Conservation (phyloP, 192 early-diverging fungal species). For the Coemansia nantahalensis region DNA sequence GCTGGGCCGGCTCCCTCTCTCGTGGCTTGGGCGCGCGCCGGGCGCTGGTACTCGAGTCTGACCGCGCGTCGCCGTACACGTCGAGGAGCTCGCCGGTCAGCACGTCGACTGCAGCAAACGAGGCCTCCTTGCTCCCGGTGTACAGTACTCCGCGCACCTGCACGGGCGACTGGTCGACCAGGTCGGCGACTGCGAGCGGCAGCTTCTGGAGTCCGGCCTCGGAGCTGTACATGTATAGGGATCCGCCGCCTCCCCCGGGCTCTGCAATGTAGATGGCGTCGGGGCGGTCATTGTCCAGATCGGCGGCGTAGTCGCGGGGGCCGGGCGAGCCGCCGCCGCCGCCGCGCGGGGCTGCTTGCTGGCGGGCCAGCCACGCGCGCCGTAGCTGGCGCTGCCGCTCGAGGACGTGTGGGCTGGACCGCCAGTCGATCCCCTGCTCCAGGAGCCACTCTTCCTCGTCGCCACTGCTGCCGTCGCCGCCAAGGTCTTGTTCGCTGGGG, state of each 20-base stretch:
- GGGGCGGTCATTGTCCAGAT: constrained; percentile 10
- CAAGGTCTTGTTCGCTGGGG: background rate
- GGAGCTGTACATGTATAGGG: constrained; percentile 41
- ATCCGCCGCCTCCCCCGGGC: constrained; percentile 46
- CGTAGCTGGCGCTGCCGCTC: constrained; percentile 35
- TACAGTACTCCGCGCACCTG: constrained; percentile 59
- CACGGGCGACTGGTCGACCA: constrained; percentile 62
- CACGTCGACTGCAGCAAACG: constrained; percentile 70
- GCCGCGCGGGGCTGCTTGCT: background rate
- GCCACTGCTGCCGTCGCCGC: constrained; percentile 1
- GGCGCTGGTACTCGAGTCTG: background rate
- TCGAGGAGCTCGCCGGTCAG: constrained; percentile 60
- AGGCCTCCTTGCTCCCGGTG: constrained; percentile 64
- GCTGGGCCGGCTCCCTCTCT: background rate
- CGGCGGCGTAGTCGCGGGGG: background rate
- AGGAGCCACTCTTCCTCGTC: constrained; percentile 50
- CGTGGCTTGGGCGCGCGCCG: background rate
- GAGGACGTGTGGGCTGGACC: constrained; percentile 39
- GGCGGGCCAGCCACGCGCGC: constrained; percentile 28
- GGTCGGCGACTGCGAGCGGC: constrained; percentile 64
- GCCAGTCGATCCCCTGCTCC: constrained; percentile 52
- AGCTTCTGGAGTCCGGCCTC: constrained; percentile 57
- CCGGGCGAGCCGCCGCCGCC: background rate
- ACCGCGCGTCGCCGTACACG: constrained; percentile 52
- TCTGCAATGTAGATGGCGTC: constrained; percentile 46